Evolutionary conservation across 2,329 filamentous ascomycete species (phyloP).

Genomic region (Coniochaeta sp.): DNA sequence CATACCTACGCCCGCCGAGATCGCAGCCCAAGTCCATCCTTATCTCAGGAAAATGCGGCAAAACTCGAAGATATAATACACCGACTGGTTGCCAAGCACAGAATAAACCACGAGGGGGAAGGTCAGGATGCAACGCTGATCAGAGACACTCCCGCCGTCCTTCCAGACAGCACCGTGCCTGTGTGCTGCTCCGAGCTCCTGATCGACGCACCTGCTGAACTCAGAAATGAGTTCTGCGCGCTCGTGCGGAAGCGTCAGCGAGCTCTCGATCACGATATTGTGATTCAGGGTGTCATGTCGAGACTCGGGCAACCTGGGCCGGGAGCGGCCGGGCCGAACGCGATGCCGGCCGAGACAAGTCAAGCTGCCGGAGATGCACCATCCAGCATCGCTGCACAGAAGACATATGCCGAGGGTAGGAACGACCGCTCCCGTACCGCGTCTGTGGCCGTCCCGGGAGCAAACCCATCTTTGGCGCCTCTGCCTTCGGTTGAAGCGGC

Average conservation of each 20-base stretch:
- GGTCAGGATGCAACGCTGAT: slow-evolving; percentile 12
- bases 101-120: slow-evolving; percentile 35
- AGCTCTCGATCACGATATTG: slow-evolving; percentile 33
- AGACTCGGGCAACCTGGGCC: slow-evolving; percentile 4
- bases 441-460: not conserved
- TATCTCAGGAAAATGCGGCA: slow-evolving; percentile 26
- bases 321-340: no score
- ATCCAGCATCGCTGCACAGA: not conserved
- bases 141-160: slow-evolving; percentile 12
- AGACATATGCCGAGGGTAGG: not conserved
- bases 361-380: not conserved
- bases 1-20: slow-evolving; percentile 33
- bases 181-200: slow-evolving; percentile 43
- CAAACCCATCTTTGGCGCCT: not conserved
- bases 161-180: slow-evolving; percentile 22
- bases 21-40: slow-evolving; percentile 23
- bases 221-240: slow-evolving; percentile 43
- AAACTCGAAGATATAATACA: slow-evolving; percentile 32
- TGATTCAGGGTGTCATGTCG: slow-evolving; percentile 38
- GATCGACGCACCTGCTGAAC: slow-evolving; percentile 37
- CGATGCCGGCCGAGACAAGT: not conserved
- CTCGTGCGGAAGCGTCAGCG: slow-evolving; percentile 33
- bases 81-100: slow-evolving; percentile 37
- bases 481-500: slow-evolving; percentile 5
- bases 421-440: not conserved